A percentile compares a stretch with the other conserved stretches of the same genome.
phyloP scores from a whole-genome alignment of 106 monocot genomes.

The Apostasia shenzhenica region DNA sequence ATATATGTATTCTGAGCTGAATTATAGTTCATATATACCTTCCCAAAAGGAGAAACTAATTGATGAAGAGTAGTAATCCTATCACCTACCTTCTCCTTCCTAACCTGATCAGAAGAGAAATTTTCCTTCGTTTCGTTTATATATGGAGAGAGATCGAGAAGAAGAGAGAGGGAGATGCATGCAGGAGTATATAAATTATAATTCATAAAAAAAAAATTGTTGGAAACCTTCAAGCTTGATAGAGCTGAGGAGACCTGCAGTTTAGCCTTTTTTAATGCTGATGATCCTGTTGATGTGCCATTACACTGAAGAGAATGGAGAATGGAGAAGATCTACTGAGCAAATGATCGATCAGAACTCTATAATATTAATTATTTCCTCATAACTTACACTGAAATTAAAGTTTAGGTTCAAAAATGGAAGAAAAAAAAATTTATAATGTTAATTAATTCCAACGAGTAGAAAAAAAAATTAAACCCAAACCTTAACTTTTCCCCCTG shows the following conservation, averaged over 20 bases:
- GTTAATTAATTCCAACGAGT: not conserved
- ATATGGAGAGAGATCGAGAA: not conserved
- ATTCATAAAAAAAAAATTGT: no score
- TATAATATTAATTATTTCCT: not conserved
- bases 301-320: constrained; percentile 45
- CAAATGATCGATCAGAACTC: not conserved
- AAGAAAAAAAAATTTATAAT: not conserved
- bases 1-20: not conserved
- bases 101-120: constrained; percentile 41
- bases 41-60: constrained; percentile 92
- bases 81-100: constrained; percentile 90
- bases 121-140: constrained; percentile 3
- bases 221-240: constrained; percentile 62
- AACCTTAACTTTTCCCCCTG: no score
- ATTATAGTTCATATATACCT: constrained; percentile 37
- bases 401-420: not conserved
- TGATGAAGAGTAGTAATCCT: constrained; percentile 87
- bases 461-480: no score
- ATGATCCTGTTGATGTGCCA: constrained; percentile 47
- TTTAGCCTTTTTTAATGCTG: constrained; percentile 74
- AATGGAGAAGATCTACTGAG: constrained; percentile 4
- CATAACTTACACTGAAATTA: not conserved
- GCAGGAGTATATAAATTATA: not conserved
- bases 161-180: constrained; percentile 2
- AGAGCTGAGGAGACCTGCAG: constrained; percentile 51